phyloP scores from a whole-genome alignment of 2,329 filamentous ascomycete species.

The Fusarium temperatum region DNA sequence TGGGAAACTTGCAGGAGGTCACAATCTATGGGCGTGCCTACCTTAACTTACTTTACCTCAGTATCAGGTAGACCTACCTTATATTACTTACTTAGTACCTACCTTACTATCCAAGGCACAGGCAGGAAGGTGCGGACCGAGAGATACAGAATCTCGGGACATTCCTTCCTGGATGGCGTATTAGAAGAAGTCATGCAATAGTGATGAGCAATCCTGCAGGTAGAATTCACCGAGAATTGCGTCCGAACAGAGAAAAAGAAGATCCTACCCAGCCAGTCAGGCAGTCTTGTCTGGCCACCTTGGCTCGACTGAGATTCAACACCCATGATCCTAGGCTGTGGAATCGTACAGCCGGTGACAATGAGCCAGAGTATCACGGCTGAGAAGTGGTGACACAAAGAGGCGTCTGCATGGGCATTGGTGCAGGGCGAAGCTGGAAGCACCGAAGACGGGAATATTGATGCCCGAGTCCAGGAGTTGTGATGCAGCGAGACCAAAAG shows the following conservation, averaged over 20 bases:
- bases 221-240: constrained; percentile 1
- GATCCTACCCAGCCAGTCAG: background rate
- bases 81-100: background rate
- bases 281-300: constrained; percentile 4
- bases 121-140: background rate
- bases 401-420: constrained; percentile 12
- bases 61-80: background rate
- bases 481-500: background rate
- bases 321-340: background rate
- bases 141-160: background rate
- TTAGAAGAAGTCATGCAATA: background rate
- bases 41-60: background rate
- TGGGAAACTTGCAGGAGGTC: constrained; percentile 6
- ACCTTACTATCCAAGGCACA: background rate
- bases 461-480: background rate
- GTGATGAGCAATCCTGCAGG: background rate
- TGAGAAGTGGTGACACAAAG: constrained; percentile 24
- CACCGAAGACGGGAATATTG: background rate
- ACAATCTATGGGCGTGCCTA: background rate
- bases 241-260: background rate
- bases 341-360: constrained; percentile 12
- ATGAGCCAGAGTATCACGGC: constrained; percentile 20
- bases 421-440: background rate
- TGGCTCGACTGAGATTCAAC: constrained; percentile 1
- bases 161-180: constrained; percentile 7